These are phyloP conservation scores for Arabidopsis lyrata DNA, from an alignment of 441 rosid genomes.

Conservation along the genomic window DNA sequence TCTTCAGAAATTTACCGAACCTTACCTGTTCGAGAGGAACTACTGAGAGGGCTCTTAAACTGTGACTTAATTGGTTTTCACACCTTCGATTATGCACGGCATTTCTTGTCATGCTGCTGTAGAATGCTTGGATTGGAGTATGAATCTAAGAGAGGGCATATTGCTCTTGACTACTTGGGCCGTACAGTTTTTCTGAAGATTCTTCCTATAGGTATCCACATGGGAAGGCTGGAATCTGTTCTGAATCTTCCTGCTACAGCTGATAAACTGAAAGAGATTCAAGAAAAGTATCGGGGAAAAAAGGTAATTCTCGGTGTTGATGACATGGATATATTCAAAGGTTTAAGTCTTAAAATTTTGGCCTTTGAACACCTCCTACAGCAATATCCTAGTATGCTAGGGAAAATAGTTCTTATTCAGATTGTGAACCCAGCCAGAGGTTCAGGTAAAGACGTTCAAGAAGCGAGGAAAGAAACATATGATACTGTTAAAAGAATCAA, in stretches of 20 bases:
- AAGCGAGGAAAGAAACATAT: constrained; percentile 78
- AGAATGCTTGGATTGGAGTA: constrained; percentile 93
- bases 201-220: constrained; percentile 85
- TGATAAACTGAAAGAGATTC: constrained; percentile 71
- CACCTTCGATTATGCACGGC: constrained; percentile 92
- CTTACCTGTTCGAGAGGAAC: constrained; percentile 81
- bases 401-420: constrained; percentile 83
- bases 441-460: constrained; percentile 84
- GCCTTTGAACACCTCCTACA: constrained; percentile 80
- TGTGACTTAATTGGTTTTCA: constrained; percentile 92
- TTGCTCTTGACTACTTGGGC: constrained; percentile 92
- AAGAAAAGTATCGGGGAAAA: constrained; percentile 65
- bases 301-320: constrained; percentile 79
- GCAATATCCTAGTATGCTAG: constrained; percentile 64
- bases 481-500: constrained; percentile 72
- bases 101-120: constrained; percentile 95
- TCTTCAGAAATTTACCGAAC: constrained; percentile 91
- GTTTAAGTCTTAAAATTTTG: constrained; percentile 78
- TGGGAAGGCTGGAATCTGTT: constrained; percentile 90
- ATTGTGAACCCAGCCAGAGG: constrained; percentile 94
- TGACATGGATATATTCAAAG: constrained; percentile 96
- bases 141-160: constrained; percentile 92
- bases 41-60: constrained; percentile 80
- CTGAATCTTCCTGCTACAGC: constrained; percentile 76
- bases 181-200: constrained; percentile 87